These are phyloP conservation scores for Aspergillus sparsus DNA, from an alignment of 495 filamentous ascomycete genomes.

Conservation along the genomic window DNA sequence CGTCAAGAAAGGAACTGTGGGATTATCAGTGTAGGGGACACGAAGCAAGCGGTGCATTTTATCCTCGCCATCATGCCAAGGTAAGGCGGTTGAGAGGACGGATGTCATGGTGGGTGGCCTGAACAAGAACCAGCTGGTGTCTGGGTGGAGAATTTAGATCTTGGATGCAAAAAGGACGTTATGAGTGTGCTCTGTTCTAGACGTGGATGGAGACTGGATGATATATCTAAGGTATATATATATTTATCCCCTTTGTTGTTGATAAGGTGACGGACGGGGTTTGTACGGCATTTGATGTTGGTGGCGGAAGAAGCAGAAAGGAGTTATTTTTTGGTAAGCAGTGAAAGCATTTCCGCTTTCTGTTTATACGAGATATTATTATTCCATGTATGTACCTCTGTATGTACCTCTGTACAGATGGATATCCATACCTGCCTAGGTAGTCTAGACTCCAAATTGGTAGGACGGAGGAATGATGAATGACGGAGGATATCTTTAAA, in stretches of 20 bases:
- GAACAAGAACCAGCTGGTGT: background rate
- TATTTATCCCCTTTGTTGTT: background rate
- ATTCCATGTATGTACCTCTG: no score
- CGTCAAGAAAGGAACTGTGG: slow-evolving; percentile 58
- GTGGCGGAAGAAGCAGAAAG: background rate
- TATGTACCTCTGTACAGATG: no score
- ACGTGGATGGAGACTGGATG: background rate
- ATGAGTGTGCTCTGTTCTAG: no score
- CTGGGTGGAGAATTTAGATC: background rate
- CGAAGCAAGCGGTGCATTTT: slow-evolving; percentile 49
- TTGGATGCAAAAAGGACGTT: no score
- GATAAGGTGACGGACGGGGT: background rate
- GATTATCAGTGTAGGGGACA: slow-evolving; percentile 56
- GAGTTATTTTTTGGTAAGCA: background rate
- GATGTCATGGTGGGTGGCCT: slow-evolving; percentile 40
- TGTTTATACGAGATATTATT: no score
- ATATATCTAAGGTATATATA: background rate
- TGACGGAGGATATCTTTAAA: no score
- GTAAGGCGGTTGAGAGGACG: slow-evolving; percentile 34
- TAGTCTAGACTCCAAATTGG: no score
- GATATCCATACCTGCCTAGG: no score
- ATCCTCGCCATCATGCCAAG: slow-evolving; percentile 56
- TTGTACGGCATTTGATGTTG: background rate
- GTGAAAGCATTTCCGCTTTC: background rate
- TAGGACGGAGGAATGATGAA: no score